Conservation (phyloP, 257 asterid species). For the Solanum piurae region DNA sequence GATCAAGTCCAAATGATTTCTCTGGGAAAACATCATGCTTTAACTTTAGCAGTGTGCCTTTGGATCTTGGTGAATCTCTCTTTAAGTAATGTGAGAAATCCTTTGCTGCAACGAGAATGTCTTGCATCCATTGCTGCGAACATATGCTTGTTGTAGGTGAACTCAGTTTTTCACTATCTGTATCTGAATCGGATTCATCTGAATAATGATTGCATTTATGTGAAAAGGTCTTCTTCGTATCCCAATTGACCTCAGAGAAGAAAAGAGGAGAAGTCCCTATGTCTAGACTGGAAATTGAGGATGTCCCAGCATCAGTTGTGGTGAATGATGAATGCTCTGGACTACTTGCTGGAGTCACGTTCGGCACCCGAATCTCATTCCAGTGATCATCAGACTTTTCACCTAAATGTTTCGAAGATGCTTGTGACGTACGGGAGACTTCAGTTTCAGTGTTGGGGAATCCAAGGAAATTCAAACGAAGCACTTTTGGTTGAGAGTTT, state of each 20-base stretch:
- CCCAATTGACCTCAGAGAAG: conserved; percentile 40
- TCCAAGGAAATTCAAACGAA: conserved; percentile 57
- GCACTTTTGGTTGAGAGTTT: conserved; percentile 52
- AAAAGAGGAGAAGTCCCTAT: conserved; percentile 29
- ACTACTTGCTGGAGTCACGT: conserved; percentile 81
- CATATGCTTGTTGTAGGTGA: conserved; percentile 42
- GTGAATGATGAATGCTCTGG: conserved; percentile 44
- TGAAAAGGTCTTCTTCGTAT: conserved; percentile 23
- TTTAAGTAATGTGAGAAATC: conserved; percentile 30
- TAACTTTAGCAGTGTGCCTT: conserved; percentile 13
- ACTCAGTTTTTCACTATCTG: conserved; percentile 44
- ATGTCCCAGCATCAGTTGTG: conserved; percentile 24
- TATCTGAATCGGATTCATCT: conserved; percentile 41
- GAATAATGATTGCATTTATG: conserved; percentile 4
- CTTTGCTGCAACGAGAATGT: conserved; percentile 35
- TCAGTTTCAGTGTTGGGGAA: conserved; percentile 17
- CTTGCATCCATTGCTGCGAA: conserved; percentile 48
- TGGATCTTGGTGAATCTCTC: conserved; percentile 17
- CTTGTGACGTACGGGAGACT: conserved; percentile 12
- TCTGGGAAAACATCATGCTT: conserved; percentile 4
- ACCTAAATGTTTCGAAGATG: conserved; percentile 1
- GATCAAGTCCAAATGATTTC: conserved; percentile 8
- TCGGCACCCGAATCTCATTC: conserved; percentile 49
- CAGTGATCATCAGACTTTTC: conserved; percentile 15
- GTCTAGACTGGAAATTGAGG: conserved; percentile 54